Evolutionary conservation across 495 filamentous ascomycete species (phyloP), one percentile per base, ranked within the genome.

Genomic region (Podospora bellae-mahoneyi): DNA sequence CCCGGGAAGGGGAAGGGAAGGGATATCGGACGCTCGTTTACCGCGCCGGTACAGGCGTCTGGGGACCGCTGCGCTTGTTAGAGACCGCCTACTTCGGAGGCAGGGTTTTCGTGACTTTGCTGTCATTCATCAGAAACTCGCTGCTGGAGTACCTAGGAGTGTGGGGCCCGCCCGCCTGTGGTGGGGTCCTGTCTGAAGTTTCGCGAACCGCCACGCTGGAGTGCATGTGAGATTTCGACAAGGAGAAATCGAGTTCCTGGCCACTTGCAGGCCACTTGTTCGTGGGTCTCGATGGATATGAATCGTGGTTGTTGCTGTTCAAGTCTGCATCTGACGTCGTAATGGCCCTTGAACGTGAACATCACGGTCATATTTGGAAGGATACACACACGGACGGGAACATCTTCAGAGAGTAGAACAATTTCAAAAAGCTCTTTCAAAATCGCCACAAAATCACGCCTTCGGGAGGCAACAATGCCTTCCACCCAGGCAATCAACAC

Each of bases 81-180:
- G n/a, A 58, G 23, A 58, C 55, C 61, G 66, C 73, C 73, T 75
- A 75, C 65, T 69, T 73, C 73, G 73, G 73, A 73, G 69, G 73
- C 73, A 75, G 69, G 73, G 69, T 64, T 70, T 71, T 69, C 69
- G 64, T 66, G 28, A 61, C 63, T 64, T 64, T 48, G 39, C 39
- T 48, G 39, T 48, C 39, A 48, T 48, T 48, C 5, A 48, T 48
- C 5, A 48, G 13, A 48, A 48, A 48, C 15, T 48, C 39, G 20
- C 60, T 30, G 61, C 18, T 15, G 44, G 32, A 18, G 30, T 39
- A 23, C 23, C 23, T 23, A 1, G 23, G 27, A 48, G 39, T 48
- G 39, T 48, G 39, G 62, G 62, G 39, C 62, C 26, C 18, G 15
- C 48, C 62, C 18, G 16, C 44, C 39, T 9, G 15, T 55, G 39